phyloP scores from a whole-genome alignment of 169 alveolate species.

The Cryptosporidium sp. region DNA sequence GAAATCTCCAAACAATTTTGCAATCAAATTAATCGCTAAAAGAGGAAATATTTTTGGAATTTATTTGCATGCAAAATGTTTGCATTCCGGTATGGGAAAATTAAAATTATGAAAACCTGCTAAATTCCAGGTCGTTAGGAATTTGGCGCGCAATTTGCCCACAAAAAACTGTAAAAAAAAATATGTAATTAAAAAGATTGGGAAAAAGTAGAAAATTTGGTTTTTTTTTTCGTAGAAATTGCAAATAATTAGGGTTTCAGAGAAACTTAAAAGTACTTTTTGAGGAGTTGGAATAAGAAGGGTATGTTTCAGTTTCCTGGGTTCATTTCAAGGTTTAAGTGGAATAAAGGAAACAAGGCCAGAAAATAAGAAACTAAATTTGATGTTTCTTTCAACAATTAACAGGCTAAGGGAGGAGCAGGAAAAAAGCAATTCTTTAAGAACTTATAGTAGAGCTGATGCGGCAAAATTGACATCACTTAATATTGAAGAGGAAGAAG shows the following conservation, averaged over 20 bases:
- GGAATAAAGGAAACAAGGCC: not conserved
- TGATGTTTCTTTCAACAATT: constrained; percentile 63
- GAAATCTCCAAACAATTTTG: no score
- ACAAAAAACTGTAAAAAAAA: constrained; percentile 22
- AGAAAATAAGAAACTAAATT: not conserved
- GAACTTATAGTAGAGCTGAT: not conserved
- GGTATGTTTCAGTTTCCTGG: not conserved
- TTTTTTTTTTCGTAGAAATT: not conserved
- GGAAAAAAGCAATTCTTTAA: constrained; percentile 9
- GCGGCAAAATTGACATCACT: not conserved
- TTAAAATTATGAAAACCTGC: constrained; percentile 7
- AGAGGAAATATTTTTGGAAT: not conserved
- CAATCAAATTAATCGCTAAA: no score
- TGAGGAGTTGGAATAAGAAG: not conserved
- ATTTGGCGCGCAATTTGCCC: constrained; percentile 46
- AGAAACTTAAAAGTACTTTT: not conserved
- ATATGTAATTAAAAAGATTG: not conserved
- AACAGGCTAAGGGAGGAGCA: constrained; percentile 60
- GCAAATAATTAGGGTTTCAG: not conserved
- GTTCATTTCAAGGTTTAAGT: not conserved
- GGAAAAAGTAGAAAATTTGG: constrained; percentile 1
- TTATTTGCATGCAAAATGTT: constrained; percentile 5
- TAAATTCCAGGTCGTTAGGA: constrained; percentile 17
- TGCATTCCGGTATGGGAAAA: not conserved
- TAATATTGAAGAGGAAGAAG: not conserved